These are phyloP conservation scores for Lenzites betulinus DNA, from an alignment of 768 basidiomycete species.

Conservation along the genomic window DNA sequence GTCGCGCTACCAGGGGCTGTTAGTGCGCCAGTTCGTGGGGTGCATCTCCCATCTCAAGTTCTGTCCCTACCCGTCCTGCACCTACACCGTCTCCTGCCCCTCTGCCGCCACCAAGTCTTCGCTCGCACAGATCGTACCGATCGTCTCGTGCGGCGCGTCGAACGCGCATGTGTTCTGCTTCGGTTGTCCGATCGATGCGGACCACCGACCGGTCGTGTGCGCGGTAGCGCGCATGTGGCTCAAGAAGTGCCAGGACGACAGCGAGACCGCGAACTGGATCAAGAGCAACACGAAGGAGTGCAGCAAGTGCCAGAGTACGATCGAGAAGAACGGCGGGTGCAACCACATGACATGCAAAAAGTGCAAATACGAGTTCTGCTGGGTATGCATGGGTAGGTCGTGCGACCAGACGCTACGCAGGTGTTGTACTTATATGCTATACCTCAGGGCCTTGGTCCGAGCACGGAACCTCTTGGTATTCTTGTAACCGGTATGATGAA, in stretches of 20 bases:
- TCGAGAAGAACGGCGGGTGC: constrained; percentile 99
- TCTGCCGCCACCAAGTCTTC: constrained; percentile 75
- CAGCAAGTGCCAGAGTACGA: constrained; percentile 92
- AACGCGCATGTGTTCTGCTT: constrained; percentile 86
- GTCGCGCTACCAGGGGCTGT: constrained; percentile 81
- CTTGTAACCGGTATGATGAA: constrained; percentile 97
- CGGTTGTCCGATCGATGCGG: constrained; percentile 84
- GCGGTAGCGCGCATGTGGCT: constrained; percentile 89
- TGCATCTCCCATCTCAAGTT: constrained; percentile 84
- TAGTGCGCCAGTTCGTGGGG: constrained; percentile 88
- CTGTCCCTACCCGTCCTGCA: constrained; percentile 95
- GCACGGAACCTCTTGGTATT: constrained; percentile 97
- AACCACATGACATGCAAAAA: constrained; percentile 99
- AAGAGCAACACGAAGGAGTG: constrained; percentile 99
- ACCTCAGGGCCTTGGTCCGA: constrained; percentile 87
- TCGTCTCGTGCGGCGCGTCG: constrained; percentile 78
- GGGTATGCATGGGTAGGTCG: constrained; percentile 95
- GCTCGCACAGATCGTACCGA: constrained; percentile 82
- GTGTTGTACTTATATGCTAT: neutral
- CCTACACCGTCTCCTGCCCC: constrained; percentile 89
- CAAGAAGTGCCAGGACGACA: constrained; percentile 96
- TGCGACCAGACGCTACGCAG: neutral
- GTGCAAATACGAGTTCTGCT: constrained; percentile 98
- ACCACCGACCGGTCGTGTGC: constrained; percentile 93
- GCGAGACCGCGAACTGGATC: constrained; percentile 99